phyloP scores from a whole-genome alignment of 139 green algal genomes.

The Chlamydomonas incerta region DNA sequence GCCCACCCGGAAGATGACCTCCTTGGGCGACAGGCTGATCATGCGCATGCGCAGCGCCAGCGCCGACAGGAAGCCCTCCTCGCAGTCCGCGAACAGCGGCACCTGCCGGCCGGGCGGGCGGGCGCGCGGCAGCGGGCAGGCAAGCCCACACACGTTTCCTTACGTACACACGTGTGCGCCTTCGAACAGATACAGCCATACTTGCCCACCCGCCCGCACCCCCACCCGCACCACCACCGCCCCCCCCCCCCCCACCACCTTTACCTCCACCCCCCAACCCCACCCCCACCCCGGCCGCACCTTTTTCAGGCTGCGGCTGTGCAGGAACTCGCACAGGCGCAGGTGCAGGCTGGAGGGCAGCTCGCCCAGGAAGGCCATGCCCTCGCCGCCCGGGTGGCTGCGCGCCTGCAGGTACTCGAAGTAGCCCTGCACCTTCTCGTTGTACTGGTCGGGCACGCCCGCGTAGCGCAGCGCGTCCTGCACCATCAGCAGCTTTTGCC shows the following conservation, averaged over 20 bases:
- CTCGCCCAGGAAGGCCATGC: conserved; percentile 43
- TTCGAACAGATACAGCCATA: too few species aligned
- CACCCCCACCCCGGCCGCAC: neutral
- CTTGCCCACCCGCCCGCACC: too few species aligned
- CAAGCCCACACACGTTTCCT: neutral
- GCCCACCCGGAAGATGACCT: conserved; percentile 40
- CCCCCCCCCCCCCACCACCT: neutral
- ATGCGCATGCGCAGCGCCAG: conserved; percentile 46
- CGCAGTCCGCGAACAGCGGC: conserved; percentile 43
- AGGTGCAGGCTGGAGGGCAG: conserved; percentile 18
- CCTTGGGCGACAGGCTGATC: conserved; percentile 9
- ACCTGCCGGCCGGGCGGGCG: neutral
- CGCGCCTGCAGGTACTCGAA: conserved; percentile 47
- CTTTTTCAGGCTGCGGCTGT: conserved; percentile 16
- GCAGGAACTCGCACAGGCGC: conserved; percentile 31
- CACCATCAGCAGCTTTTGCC: conserved; percentile 44
- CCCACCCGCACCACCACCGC: too few species aligned
- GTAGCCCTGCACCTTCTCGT: conserved; percentile 37
- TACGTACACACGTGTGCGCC: too few species aligned
- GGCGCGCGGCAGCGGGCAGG: neutral
- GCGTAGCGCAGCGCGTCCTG: conserved; percentile 48
- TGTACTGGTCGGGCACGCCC: conserved; percentile 8
- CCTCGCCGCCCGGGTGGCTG: conserved; percentile 34
- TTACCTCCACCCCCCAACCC: neutral
- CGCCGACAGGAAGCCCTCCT: conserved; percentile 35